Conservation (phyloP, 1,139 yeast species). For the Suhomyces bribrorum region DNA sequence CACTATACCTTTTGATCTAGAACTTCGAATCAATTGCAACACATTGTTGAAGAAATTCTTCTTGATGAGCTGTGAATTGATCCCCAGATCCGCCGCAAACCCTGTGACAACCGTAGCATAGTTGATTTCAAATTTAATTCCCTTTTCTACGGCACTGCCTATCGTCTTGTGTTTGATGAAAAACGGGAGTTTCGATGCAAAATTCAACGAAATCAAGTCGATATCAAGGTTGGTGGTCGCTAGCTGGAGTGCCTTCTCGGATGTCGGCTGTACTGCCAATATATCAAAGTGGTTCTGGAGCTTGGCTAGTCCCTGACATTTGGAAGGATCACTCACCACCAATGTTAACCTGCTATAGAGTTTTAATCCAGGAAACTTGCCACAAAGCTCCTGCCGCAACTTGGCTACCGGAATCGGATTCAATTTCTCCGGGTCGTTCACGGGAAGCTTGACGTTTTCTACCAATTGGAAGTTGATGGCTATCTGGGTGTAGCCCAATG, state of each 20-base stretch:
- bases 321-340: constrained; percentile 73
- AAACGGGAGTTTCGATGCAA: constrained; percentile 67
- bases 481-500: constrained; percentile 69
- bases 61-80: constrained; percentile 37
- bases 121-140: constrained; percentile 77
- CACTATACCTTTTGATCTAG: constrained; percentile 77
- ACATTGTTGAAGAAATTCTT: constrained; percentile 69
- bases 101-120: constrained; percentile 58
- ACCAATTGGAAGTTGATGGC: constrained; percentile 68
- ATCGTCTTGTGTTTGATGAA: constrained; percentile 81
- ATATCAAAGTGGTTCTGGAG: constrained; percentile 70
- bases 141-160: constrained; percentile 80
- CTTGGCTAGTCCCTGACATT: constrained; percentile 68
- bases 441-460: constrained; percentile 61
- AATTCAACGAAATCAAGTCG: constrained; percentile 76
- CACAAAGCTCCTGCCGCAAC: constrained; percentile 22
- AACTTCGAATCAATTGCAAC: constrained; percentile 76
- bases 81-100: constrained; percentile 23
- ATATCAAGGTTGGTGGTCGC: constrained; percentile 74
- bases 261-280: constrained; percentile 75
- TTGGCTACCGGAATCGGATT: constrained; percentile 40
- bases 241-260: constrained; percentile 76
- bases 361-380: constrained; percentile 43
- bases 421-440: constrained; percentile 31
- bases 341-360: constrained; percentile 76